A percentile compares a stretch with the other conserved stretches of the same genome.
These are phyloP conservation scores for Beauveria sp. DNA, from an alignment of 2,329 filamentous ascomycete genomes.

Conservation along the genomic window DNA sequence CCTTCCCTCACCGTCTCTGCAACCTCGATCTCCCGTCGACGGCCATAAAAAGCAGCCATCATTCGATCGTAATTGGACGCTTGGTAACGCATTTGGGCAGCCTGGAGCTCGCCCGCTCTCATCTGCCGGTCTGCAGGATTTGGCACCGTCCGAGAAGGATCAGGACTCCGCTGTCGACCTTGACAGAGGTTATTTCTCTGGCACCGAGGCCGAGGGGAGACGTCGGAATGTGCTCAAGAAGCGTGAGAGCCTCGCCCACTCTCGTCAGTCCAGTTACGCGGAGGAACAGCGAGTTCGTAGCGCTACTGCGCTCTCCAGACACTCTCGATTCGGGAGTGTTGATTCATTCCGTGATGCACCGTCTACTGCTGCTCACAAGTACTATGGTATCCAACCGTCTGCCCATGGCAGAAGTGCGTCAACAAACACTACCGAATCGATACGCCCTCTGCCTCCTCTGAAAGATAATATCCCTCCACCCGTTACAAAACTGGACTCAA, in stretches of 20 bases:
- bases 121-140: slow-evolving; percentile 43
- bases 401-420: slow-evolving; percentile 56
- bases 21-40: slow-evolving; percentile 32
- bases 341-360: slow-evolving; percentile 62
- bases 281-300: slow-evolving; percentile 65
- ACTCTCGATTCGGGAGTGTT: slow-evolving; percentile 71
- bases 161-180: slow-evolving; percentile 52
- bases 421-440: slow-evolving; percentile 47
- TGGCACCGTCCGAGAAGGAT: slow-evolving; percentile 30
- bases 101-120: slow-evolving; percentile 41
- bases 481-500: slow-evolving; percentile 51
- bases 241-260: slow-evolving; percentile 54
- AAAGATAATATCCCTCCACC: slow-evolving; percentile 49
- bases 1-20: slow-evolving; percentile 32
- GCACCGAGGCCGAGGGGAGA: slow-evolving; percentile 71
- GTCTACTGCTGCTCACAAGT: slow-evolving; percentile 62
- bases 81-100: slow-evolving; percentile 42
- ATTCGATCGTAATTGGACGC: slow-evolving; percentile 64
- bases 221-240: slow-evolving; percentile 76
- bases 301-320: slow-evolving; percentile 58
- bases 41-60: slow-evolving; percentile 59
- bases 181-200: slow-evolving; percentile 90
- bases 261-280: slow-evolving; percentile 67
- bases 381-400: slow-evolving; percentile 48
- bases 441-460: slow-evolving; percentile 41